phyloP scores from a whole-genome alignment of 179 eudicot genomes.

The Silene coronaria region DNA sequence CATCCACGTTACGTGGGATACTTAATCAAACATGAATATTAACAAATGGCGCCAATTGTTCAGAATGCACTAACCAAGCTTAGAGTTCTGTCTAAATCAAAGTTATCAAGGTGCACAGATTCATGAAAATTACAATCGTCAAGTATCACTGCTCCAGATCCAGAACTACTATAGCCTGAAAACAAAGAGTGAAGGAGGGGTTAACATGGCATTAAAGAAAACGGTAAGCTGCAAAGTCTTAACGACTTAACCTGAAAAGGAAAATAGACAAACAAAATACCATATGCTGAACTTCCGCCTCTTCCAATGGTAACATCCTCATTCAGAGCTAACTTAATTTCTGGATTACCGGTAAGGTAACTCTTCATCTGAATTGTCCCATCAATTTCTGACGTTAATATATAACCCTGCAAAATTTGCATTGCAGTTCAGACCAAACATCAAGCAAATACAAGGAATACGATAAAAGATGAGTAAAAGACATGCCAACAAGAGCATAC shows the following conservation, averaged over 20 bases:
- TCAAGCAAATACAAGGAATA: neutral
- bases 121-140: slow-evolving; percentile 97
- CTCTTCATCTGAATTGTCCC: slow-evolving; percentile 98
- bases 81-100: slow-evolving; percentile 79
- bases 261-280: slow-evolving; percentile 34
- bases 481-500: neutral
- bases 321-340: slow-evolving; percentile 82
- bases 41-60: slow-evolving; percentile 3
- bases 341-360: slow-evolving; percentile 90
- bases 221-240: neutral
- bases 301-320: slow-evolving; percentile 79
- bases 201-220: slow-evolving; percentile 11
- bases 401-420: slow-evolving; percentile 62
- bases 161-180: slow-evolving; percentile 66
- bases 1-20: neutral
- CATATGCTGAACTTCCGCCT: slow-evolving; percentile 67
- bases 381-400: slow-evolving; percentile 94
- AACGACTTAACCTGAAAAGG: neutral
- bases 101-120: slow-evolving; percentile 87
- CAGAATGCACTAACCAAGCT: slow-evolving; percentile 54
- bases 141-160: slow-evolving; percentile 76
- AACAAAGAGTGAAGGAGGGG: slow-evolving; percentile 5
- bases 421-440: slow-evolving; percentile 4
- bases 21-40: slow-evolving; percentile 1
- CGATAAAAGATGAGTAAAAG: neutral